Evolutionary conservation across 129 eudicot genomes (phyloP).

Genomic region (Mikania micrantha): DNA sequence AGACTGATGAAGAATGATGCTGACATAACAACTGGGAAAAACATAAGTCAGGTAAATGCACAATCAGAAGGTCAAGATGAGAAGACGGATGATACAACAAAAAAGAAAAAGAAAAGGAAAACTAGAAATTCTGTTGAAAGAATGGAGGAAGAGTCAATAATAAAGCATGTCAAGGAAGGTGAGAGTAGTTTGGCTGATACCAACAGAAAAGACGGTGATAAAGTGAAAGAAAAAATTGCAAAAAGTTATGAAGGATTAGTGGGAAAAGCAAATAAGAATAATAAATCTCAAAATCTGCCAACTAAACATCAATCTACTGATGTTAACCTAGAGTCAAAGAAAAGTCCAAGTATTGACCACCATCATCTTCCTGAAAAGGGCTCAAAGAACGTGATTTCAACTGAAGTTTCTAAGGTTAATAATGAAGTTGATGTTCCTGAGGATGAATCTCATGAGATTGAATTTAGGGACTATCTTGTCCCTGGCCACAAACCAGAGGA

Average conservation of each 20-base stretch:
- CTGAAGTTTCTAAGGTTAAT: slow-evolving; percentile 24
- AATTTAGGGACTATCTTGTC: slow-evolving; percentile 45
- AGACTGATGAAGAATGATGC: neutral
- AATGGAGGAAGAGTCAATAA: neutral
- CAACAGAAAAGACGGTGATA: slow-evolving; percentile 11
- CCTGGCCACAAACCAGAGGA: slow-evolving; percentile 21
- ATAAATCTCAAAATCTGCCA: neutral
- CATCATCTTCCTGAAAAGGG: neutral
- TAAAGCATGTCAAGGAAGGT: neutral
- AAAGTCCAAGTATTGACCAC: slow-evolving; percentile 3
- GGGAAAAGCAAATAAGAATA: neutral
- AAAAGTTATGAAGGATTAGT: neutral
- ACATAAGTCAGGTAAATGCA: slow-evolving; percentile 10
- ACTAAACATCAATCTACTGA: neutral
- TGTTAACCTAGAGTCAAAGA: slow-evolving; percentile 2
- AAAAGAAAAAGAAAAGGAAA: slow-evolving; percentile 19
- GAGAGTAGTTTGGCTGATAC: slow-evolving; percentile 2
- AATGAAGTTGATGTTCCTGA: slow-evolving; percentile 4
- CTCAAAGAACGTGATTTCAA: slow-evolving; percentile 3
- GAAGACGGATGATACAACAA: slow-evolving; percentile 10
- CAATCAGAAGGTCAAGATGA: slow-evolving; percentile 24
- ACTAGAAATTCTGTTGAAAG: slow-evolving; percentile 19
- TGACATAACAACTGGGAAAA: slow-evolving; percentile 2
- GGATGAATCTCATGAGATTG: slow-evolving; percentile 27
- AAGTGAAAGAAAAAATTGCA: neutral